Conservation (phyloP, 352 stramenopile species). For the Elongisporangium senticosum region DNA sequence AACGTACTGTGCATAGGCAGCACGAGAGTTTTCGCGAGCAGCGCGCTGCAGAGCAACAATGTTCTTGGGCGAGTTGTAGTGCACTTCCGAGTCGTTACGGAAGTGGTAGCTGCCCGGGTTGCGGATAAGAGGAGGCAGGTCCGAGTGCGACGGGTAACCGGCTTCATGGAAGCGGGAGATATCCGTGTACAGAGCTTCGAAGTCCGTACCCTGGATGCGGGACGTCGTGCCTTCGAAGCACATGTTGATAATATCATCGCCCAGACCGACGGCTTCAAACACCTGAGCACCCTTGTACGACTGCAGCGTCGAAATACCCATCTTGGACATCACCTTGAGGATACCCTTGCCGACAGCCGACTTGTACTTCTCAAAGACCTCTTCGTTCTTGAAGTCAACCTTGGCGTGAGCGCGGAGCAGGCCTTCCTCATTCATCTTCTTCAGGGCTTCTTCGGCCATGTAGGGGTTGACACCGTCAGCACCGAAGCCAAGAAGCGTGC, state of each 20-base stretch:
- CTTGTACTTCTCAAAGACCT: conserved; percentile 67
- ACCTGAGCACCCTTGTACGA: conserved; percentile 96
- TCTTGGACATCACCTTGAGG: conserved; percentile 90
- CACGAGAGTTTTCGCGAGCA: conserved; percentile 88
- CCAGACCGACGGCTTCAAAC: conserved; percentile 94
- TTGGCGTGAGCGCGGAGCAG: conserved; percentile 62
- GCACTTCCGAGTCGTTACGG: conserved; percentile 90
- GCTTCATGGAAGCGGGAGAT: conserved; percentile 89
- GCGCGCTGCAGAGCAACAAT: conserved; percentile 95
- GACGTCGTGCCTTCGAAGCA: conserved; percentile 85
- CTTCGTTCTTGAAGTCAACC: conserved; percentile 43
- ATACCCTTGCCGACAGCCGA: conserved; percentile 63
- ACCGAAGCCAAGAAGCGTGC: conserved; percentile 91
- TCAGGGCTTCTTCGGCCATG: conserved; percentile 93
- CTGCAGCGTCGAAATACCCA: conserved; percentile 94
- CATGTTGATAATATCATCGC: conserved; percentile 88
- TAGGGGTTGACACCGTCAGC: conserved; percentile 94
- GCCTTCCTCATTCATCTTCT: conserved; percentile 94
- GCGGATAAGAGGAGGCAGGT: conserved; percentile 83
- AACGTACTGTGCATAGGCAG: conserved; percentile 92
- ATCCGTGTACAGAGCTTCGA: conserved; percentile 94
- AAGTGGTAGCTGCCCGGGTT: conserved; percentile 96
- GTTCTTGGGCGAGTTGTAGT: conserved; percentile 94
- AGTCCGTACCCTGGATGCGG: conserved; percentile 91
- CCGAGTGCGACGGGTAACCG: conserved; percentile 78